phyloP scores from a whole-genome alignment of 2,329 filamentous ascomycete species.

The Furcasterigmium sp. region DNA sequence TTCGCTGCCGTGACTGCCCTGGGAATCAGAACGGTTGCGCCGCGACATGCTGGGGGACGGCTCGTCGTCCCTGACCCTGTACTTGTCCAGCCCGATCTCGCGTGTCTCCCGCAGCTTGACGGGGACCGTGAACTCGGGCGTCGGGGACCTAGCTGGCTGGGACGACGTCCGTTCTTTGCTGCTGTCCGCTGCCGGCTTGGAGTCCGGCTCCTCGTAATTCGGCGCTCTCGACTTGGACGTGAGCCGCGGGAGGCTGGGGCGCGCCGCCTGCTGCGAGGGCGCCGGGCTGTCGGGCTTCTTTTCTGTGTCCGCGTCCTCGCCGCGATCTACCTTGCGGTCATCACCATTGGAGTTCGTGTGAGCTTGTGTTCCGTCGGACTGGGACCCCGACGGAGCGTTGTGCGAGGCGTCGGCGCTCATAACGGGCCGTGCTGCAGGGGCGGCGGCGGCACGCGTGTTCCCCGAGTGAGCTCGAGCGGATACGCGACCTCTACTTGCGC shows the following conservation, averaged over 20 bases:
- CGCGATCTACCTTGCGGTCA: slow-evolving; percentile 12
- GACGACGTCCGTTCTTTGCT: slow-evolving; percentile 3
- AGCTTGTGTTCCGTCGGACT: neutral
- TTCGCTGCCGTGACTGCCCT: too few species aligned
- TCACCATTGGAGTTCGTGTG: slow-evolving; percentile 5
- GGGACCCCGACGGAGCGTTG: neutral
- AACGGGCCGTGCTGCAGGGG: neutral
- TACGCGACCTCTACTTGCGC: too few species aligned
- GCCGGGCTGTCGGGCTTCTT: slow-evolving; percentile 2
- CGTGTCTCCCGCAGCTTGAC: too few species aligned
- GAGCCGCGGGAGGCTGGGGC: slow-evolving; percentile 9
- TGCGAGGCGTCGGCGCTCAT: neutral
- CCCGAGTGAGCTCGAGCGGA: too few species aligned
- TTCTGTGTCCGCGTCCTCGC: slow-evolving; percentile 5
- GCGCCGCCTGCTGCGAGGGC: neutral
- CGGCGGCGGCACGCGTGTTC: too few species aligned
- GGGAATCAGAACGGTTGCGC: too few species aligned
- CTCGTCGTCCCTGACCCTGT: slow-evolving; percentile 4
- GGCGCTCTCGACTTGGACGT: slow-evolving; percentile 11
- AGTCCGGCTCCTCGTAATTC: neutral
- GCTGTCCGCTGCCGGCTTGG: too few species aligned
- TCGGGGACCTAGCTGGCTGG: neutral
- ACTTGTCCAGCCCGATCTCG: neutral
- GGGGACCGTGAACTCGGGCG: neutral
- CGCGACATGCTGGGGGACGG: neutral